Evolutionary conservation across 2,329 filamentous ascomycete genomes (phyloP), one percentile per base, ranked within the genome.

Genomic region (Fusarium foetens): DNA sequence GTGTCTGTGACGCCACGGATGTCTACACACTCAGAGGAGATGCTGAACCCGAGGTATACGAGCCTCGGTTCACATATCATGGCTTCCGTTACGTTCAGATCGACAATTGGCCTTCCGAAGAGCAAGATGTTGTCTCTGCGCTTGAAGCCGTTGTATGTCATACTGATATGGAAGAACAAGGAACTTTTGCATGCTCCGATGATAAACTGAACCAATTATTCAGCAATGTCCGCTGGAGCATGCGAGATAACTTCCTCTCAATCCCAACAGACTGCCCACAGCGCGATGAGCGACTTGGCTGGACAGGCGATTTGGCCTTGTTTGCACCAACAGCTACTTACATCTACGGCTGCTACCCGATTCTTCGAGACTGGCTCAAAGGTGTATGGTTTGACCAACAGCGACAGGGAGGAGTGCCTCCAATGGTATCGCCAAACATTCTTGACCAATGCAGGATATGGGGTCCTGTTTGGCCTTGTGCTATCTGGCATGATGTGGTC

Each of bases 241-340:
- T 89, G 84, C 83, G 84, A 33, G 87, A 87, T 1, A 91, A 90
- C 70, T 90, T 91, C 71, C 71, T 90, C 6, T 84, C 83, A 0
- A 78, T 90, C 1, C 88, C 88, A 0, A 90, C 88, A 0, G 89
- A 91, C 71, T 89, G 87, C 69, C 87, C 87, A 0, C 86, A 89
- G 68, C 81, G 86, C 3, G 86, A 89, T 58, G 87, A 89, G 76
- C 81, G 87, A 0, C 76, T 89, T 10, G 85, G 86, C 12, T 87
- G 88, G 88, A 86, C 84, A 1, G 85, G 88, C 21, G 85, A 88
- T 69, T 78, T 83, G 16, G 84, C 84, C 42, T 82, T 85, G 7
- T 90, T 90, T 65, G 80, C 81, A 1, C 84, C 86, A 1, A 85
- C 86, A 0, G 84, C 86, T 0, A 86, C 83, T 42, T 90, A 85